phyloP scores from a whole-genome alignment of 179 eudicot species.

The Beta corolliflora region DNA sequence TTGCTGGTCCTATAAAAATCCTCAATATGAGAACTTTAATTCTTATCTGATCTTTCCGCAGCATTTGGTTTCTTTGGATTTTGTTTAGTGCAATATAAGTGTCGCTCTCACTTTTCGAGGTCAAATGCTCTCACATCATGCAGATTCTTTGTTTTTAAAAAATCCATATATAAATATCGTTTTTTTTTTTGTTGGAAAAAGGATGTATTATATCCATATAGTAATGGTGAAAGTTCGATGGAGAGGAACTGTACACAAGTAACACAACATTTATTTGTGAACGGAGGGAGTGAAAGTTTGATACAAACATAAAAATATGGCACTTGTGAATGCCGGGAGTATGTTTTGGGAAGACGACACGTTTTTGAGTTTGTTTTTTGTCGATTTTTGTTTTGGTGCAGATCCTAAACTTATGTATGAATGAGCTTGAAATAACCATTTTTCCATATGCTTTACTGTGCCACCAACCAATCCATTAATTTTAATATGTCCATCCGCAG shows the following conservation, averaged over 20 bases:
- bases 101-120: neutral
- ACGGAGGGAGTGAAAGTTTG: neutral
- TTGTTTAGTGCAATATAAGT: neutral
- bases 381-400: too few species aligned
- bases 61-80: conserved; percentile 4
- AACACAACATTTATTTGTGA: neutral
- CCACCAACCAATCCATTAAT: neutral
- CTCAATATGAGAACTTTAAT: neutral
- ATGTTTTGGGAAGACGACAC: neutral
- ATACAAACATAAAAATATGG: too few species aligned
- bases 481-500: conserved; percentile 40
- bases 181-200: neutral
- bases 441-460: neutral
- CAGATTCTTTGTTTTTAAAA: too few species aligned
- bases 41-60: conserved; percentile 8
- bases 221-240: neutral
- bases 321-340: neutral
- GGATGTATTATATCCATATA: neutral
- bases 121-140: neutral
- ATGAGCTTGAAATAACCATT: neutral
- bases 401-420: too few species aligned
- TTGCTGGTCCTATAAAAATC: conserved; percentile 8
- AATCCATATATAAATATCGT: neutral
- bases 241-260: neutral
- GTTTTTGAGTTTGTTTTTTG: neutral